Base-by-base conservation (phyloP, 2,329 filamentous ascomycete genomes). In the Rutstroemia sydowiana region DNA sequence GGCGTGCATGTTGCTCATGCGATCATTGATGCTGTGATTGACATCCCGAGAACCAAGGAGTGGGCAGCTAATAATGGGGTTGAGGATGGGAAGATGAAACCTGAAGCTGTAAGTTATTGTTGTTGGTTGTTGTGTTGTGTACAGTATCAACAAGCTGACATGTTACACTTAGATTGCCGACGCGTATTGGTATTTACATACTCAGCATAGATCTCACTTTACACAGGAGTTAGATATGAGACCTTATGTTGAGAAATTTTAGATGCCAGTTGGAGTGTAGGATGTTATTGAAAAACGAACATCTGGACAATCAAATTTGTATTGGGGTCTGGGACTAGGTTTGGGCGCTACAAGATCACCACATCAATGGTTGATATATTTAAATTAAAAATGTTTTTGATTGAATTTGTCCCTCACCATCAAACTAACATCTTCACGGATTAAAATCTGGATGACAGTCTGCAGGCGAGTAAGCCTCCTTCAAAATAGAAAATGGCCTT, bases 1-100 rank as follows among this genome's bases (percentile, higher is more conserved):
- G 90, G 90, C 2, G 78, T 95, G 1, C 90, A 95, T 67, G 85
- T 95, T 1, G 80, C 85, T 0, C 88, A 95, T 69, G 82, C 84
- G 5, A 81, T 95, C 55, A 84, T 95, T 50, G 90, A 95, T 64
- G 90, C 88, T 0, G 77, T 88, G 1, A 95, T 95, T 66, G 86
- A 95, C 66, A 90, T 87, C 49, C 86, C 87, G 0, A 73, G 79
- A 56, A 86, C 82, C 1, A 84, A 82, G 66, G 76, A 75, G 0
- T 65, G 61, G 23, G 64, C 61, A 52, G 54, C 68, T 14, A 76
- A 80, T 61, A 63, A 69, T 9, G 72, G 74, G 4, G 70, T 66
- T 5, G 69, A 72, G 39, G 76, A 79, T 61, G 71, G 75, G 11
- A 92, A 91, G 73, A 80, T 95, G 55, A 82, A 72, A 56, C 77